Base-by-base conservation (phyloP, 768 basidiomycete genomes). In the Mycena sanguinolenta region DNA sequence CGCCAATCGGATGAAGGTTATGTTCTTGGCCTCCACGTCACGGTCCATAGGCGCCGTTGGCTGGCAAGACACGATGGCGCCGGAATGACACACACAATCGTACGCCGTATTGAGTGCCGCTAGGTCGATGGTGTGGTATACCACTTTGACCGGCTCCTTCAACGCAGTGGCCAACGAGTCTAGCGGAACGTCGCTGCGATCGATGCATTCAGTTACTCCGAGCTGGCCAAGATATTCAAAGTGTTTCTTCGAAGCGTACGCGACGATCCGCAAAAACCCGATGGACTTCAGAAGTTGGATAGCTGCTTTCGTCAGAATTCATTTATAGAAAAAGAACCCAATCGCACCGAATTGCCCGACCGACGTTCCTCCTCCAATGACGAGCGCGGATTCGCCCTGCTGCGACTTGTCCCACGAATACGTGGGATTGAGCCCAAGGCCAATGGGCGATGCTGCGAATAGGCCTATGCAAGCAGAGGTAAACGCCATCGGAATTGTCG, bases 201-300 rank as follows among this genome's bases (percentile, higher is more conserved):
- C 78, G 58, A 82, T 78, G 67, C 78, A 79, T 50, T 84, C 79
- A 0, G 78, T 80, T 28, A 83, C 81, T 0, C 79, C 77, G 5
- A 82, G 74, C 14, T 68, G 67, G 16, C 81, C 74, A 10, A 87
- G 80, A 34, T 81, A 77, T 6, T 77, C 78, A 21, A 82, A 76
- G 14, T 82, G 75, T 19, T 81, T 83, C 27, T 79, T 78, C 36
- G 83, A 79, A 14, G 81, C 79, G 46, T 81, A 76, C 36, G 72
- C 83, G 58, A 73, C 77, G 62, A 80, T 80, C 6, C 78, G 79
- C 16, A 78, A 81, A 70, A 84, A 85, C 46, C 84, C 84, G 16
- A 82, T 81, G 67, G 83, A 76, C 70, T 80, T 82, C 5, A 82
- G 80, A 0, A 86, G 64, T 73, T 84, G 84, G 49, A 85, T 78